Conservation (phyloP, 495 filamentous ascomycete species). For the Aspergillus sparsus region DNA sequence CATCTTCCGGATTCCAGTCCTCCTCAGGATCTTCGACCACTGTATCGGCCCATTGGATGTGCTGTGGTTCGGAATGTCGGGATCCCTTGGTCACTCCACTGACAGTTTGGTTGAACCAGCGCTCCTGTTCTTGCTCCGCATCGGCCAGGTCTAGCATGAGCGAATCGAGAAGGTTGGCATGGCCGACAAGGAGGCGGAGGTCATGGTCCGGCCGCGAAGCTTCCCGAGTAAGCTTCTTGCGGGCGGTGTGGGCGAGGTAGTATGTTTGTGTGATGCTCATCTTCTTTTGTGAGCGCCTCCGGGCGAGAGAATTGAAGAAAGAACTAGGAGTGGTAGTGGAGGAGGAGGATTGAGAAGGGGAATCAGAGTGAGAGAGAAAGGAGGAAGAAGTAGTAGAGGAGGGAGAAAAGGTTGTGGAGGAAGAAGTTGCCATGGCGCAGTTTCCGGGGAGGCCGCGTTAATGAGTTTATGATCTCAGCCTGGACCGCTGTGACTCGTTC, state of each 20-base stretch:
- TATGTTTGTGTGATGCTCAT: slow-evolving; percentile 98
- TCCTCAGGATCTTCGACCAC: slow-evolving; percentile 74
- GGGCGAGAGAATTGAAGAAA: slow-evolving; percentile 39
- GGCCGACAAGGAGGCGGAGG: slow-evolving; percentile 88
- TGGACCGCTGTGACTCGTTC: slow-evolving; percentile 32
- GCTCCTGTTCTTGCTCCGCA: slow-evolving; percentile 93
- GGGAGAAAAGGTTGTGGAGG: slow-evolving; percentile 20
- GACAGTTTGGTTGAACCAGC: slow-evolving; percentile 97
- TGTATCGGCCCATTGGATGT: slow-evolving; percentile 86
- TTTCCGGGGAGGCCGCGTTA: slow-evolving; percentile 20
- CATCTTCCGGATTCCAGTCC: slow-evolving; percentile 66
- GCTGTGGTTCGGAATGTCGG: slow-evolving; percentile 59
- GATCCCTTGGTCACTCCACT: slow-evolving; percentile 62
- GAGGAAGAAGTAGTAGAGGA: slow-evolving; percentile 18
- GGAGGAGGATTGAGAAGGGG: background rate
- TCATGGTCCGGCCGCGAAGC: slow-evolving; percentile 90
- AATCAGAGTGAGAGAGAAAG: slow-evolving; percentile 10
- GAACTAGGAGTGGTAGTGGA: slow-evolving; percentile 26
- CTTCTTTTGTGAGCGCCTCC: slow-evolving; percentile 62
- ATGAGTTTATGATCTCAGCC: slow-evolving; percentile 34
- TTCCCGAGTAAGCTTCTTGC: slow-evolving; percentile 90
- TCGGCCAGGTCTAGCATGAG: slow-evolving; percentile 94
- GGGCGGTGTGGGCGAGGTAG: slow-evolving; percentile 93
- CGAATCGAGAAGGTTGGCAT: slow-evolving; percentile 96
- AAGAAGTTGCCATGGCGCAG: slow-evolving; percentile 29